Conservation (phyloP, 2,329 filamentous ascomycete species). For the Cylindrodendrum hubeiense region DNA sequence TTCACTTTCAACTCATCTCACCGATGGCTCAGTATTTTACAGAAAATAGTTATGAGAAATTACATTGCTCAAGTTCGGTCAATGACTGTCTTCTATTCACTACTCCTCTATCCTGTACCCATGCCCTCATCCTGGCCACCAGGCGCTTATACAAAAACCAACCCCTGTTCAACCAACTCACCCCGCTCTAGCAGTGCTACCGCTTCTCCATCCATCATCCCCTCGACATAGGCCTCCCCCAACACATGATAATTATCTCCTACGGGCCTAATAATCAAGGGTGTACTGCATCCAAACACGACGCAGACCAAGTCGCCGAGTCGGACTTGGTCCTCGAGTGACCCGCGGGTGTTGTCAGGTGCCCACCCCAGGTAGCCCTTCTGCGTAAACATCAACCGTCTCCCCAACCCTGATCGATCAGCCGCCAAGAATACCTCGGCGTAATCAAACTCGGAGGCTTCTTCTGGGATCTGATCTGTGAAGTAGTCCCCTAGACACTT, state of each 20-base stretch:
- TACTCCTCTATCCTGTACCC: not conserved
- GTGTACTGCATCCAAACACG: slow-evolving; percentile 27
- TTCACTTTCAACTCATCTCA: not conserved
- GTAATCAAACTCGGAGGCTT: slow-evolving; percentile 24
- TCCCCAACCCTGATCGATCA: slow-evolving; percentile 18
- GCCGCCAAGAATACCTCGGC: slow-evolving; percentile 21
- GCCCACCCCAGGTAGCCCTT: slow-evolving; percentile 27
- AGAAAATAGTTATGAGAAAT: no score
- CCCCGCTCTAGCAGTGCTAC: slow-evolving; percentile 7
- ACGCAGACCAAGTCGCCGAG: slow-evolving; percentile 20
- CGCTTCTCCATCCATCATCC: slow-evolving; percentile 26
- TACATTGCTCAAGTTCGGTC: not conserved
- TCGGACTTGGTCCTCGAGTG: slow-evolving; percentile 12
- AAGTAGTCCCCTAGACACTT: slow-evolving; percentile 16
- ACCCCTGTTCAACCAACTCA: slow-evolving; percentile 12
- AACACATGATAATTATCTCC: slow-evolving; percentile 17
- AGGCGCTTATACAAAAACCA: slow-evolving; percentile 1
- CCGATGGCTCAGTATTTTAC: not conserved
- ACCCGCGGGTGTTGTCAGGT: slow-evolving; percentile 21
- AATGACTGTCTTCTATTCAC: not conserved
- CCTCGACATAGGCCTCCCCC: slow-evolving; percentile 29
- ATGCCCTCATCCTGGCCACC: not conserved
- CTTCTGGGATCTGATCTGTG: slow-evolving; percentile 16
- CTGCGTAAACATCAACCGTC: slow-evolving; percentile 26
- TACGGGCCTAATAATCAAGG: slow-evolving; percentile 11